Conservation (phyloP, 805 yeast species). For the Cyberlindnera suaveolens region DNA sequence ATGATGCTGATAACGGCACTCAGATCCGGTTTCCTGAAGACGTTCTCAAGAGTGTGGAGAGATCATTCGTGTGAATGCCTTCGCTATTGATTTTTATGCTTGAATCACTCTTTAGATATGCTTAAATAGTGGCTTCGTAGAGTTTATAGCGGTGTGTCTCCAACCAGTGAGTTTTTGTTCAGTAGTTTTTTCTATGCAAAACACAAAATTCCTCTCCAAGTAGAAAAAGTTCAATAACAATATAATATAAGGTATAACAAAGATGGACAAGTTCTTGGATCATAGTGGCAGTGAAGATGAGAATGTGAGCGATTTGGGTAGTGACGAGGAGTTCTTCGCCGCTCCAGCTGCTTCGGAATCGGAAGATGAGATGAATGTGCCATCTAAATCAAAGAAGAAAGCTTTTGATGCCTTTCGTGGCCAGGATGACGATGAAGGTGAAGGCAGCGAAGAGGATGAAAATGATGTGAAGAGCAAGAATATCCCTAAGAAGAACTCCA, state of each 20-base stretch:
- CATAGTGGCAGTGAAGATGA: slow-evolving; percentile 6
- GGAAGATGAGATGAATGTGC: slow-evolving; percentile 14
- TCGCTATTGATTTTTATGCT: no score
- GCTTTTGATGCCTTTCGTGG: slow-evolving; percentile 17
- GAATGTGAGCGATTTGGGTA: slow-evolving; percentile 10
- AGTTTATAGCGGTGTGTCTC: no score
- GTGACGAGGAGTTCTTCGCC: slow-evolving; percentile 22
- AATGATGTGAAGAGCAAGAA: not conserved
- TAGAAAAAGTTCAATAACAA: not conserved
- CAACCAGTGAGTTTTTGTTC: not conserved
- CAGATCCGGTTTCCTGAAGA: slow-evolving; percentile 5
- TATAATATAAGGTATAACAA: not conserved
- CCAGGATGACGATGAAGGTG: slow-evolving; percentile 21
- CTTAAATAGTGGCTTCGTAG: no score
- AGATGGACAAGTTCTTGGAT: slow-evolving; percentile 19
- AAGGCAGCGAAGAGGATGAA: slow-evolving; percentile 6
- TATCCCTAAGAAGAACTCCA: slow-evolving; percentile 3
- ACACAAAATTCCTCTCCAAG: not conserved
- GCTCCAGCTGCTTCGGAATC: slow-evolving; percentile 2
- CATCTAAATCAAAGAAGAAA: slow-evolving; percentile 13
- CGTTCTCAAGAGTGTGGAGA: slow-evolving; percentile 2
- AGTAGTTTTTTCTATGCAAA: not conserved
- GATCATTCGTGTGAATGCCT: not conserved
- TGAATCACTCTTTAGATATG: no score
- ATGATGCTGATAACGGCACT: not conserved